Conservation (phyloP, 306 rosid species). For the Pyrus pyrifolia region DNA sequence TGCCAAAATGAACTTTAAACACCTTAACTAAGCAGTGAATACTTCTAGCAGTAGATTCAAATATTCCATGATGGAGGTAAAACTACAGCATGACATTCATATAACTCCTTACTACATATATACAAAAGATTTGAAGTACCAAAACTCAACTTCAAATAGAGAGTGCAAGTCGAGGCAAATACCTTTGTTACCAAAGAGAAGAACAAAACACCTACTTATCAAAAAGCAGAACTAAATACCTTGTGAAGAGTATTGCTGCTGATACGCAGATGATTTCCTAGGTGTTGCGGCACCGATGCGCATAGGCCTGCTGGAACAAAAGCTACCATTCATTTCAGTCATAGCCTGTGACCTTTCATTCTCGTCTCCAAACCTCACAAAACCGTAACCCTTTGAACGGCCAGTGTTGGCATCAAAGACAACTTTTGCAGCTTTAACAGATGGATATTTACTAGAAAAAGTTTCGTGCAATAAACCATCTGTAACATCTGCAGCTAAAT, state of each 20-base stretch:
- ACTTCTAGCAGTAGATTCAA: background rate
- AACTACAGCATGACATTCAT: background rate
- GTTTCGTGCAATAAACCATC: slow-evolving; percentile 76
- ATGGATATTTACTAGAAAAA: slow-evolving; percentile 67
- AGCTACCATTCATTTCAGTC: slow-evolving; percentile 80
- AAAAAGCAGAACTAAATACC: slow-evolving; percentile 31
- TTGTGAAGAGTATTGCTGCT: slow-evolving; percentile 41
- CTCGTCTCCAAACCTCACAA: slow-evolving; percentile 95
- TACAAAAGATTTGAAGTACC: background rate
- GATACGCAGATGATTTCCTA: slow-evolving; percentile 83
- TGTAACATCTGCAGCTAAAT: slow-evolving; percentile 88
- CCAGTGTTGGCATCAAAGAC: slow-evolving; percentile 93
- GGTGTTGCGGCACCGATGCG: slow-evolving; percentile 97
- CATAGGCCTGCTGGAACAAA: slow-evolving; percentile 94
- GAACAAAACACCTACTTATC: background rate
- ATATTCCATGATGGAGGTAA: background rate
- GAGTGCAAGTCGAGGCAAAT: slow-evolving; percentile 6
- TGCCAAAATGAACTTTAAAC: background rate
- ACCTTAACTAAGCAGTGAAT: background rate
- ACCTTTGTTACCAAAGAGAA: background rate
- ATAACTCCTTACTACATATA: background rate
- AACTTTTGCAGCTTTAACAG: slow-evolving; percentile 93
- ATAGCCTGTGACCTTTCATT: slow-evolving; percentile 75
- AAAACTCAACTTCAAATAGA: slow-evolving; percentile 3
- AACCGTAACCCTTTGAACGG: slow-evolving; percentile 95